Evolutionary conservation across 2,329 filamentous ascomycete genomes (phyloP), one percentile per base, ranked within the genome.

Genomic region (Ophiostoma sp.): DNA sequence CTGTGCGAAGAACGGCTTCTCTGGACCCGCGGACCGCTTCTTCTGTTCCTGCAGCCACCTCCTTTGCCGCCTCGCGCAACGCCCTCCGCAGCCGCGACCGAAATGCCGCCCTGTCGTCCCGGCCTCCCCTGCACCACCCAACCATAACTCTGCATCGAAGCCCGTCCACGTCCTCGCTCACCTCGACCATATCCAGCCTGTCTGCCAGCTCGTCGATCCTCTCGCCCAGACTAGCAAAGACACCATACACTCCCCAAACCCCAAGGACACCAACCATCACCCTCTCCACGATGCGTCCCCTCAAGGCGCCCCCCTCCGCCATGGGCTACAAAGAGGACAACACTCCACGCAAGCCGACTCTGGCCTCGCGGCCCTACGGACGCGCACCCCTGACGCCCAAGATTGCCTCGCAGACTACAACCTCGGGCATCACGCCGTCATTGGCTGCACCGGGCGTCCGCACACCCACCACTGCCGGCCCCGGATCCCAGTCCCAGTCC

Each of bases 361-460:
- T 89, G 81, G 90, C 92, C 69, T 82, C 85, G 75, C 83, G 88
- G 85, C 78, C 79, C 75, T 74, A 81, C 76, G 81, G 79, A 74
- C 81, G 83, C 72, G 75, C 80, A 41, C 85, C 85, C 69, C 75
- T 86, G 75, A 86, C 83, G 1, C 83, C 85, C 73, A 87, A 88
- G 80, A 82, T 87, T 68, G 83, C 85, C 35, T 69, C 85, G 39
- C 64, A 23, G 10, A 57, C 52, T 10, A 36, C 36, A 17, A 20
- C n/a, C 11, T 27, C 65, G 15, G 39, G 65, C 65, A 41, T 44
- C 20, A 66, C 35, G 4, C 35, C 64, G 36, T 27, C 36, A 23
- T 11, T 44, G 35, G 64, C 35, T n/a, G 35, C 64, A 20, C 8
- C 35, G 17, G 36, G 35, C 7, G 20, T 39, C 35, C 36, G 65